Conservation (phyloP, 2,329 filamentous ascomycete genomes). For the Zalaria obscura region DNA sequence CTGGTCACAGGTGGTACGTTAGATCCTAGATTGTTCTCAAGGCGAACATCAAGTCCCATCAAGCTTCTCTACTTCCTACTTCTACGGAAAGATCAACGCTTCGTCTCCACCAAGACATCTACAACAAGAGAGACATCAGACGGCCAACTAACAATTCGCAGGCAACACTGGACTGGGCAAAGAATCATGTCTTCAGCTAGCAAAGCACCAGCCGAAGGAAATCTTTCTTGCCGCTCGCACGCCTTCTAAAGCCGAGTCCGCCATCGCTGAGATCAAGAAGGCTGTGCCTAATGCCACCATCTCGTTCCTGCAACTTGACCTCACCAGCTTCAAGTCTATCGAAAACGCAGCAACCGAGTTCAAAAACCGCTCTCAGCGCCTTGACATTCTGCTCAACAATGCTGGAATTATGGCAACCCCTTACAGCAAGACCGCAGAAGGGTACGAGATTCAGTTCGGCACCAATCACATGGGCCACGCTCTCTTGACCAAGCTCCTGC, state of each 20-base stretch:
- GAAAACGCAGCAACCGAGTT: slow-evolving; percentile 24
- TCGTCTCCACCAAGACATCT: too few species aligned
- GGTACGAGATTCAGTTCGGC: slow-evolving; percentile 36
- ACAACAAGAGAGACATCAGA: too few species aligned
- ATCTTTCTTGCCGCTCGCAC: slow-evolving; percentile 35
- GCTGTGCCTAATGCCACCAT: slow-evolving; percentile 20
- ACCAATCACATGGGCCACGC: slow-evolving; percentile 39
- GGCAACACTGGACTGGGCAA: slow-evolving; percentile 34
- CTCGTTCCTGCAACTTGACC: slow-evolving; percentile 26
- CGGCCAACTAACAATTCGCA: slow-evolving; percentile 5
- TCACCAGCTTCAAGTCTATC: slow-evolving; percentile 27
- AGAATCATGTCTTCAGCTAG: slow-evolving; percentile 28
- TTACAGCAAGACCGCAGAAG: slow-evolving; percentile 26
- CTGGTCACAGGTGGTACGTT: slow-evolving; percentile 11
- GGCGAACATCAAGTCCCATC: too few species aligned
- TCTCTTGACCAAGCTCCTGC: slow-evolving; percentile 29
- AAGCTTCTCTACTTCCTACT: too few species aligned
- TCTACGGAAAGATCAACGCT: too few species aligned
- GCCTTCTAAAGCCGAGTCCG: slow-evolving; percentile 24
- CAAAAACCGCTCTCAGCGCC: slow-evolving; percentile 18
- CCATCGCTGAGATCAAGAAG: slow-evolving; percentile 25
- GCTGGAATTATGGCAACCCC: slow-evolving; percentile 27
- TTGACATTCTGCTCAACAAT: slow-evolving; percentile 34
- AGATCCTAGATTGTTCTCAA: too few species aligned
- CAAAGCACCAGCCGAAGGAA: slow-evolving; percentile 26